A percentile compares a stretch with the other conserved stretches of the same genome.
Evolutionary conservation across 305 asterid species (phyloP).

Genomic region (Fraxinus greggii): DNA sequence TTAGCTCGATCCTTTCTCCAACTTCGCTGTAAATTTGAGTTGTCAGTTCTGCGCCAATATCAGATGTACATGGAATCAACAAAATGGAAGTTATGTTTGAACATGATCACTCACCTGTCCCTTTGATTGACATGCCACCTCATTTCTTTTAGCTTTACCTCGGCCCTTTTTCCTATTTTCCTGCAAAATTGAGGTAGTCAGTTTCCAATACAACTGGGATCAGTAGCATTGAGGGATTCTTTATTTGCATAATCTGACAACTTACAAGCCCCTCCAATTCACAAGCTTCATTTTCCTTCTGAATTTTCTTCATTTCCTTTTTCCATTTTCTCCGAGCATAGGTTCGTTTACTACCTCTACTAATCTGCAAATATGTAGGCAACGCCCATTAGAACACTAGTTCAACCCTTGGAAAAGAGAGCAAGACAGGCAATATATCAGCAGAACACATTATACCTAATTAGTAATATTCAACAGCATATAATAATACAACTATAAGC

Average conservation of each 20-base stretch:
- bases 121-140: constrained; percentile 35
- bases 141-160: constrained; percentile 44
- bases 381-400: constrained; percentile 6
- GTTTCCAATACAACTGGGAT: constrained; percentile 27
- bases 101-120: constrained; percentile 36
- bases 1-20: constrained; percentile 52
- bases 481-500: not conserved
- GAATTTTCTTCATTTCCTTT: constrained; percentile 74
- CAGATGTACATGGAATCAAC: not conserved
- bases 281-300: constrained; percentile 46
- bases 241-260: constrained; percentile 18
- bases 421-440: constrained; percentile 3
- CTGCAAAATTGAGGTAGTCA: constrained; percentile 45
- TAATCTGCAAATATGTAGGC: constrained; percentile 43
- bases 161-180: constrained; percentile 63
- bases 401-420: constrained; percentile 7
- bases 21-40: constrained; percentile 35
- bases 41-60: constrained; percentile 16
- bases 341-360: constrained; percentile 76
- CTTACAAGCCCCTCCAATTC: constrained; percentile 78
- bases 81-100: not conserved
- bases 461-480: constrained; percentile 6
- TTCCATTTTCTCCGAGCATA: constrained; percentile 58
- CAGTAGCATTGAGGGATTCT: constrained; percentile 8
- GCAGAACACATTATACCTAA: not conserved